A percentile compares a stretch with the other conserved stretches of the same genome.
phyloP scores from a whole-genome alignment of 2,329 filamentous ascomycete genomes.

The Colletotrichum sansevieriae region DNA sequence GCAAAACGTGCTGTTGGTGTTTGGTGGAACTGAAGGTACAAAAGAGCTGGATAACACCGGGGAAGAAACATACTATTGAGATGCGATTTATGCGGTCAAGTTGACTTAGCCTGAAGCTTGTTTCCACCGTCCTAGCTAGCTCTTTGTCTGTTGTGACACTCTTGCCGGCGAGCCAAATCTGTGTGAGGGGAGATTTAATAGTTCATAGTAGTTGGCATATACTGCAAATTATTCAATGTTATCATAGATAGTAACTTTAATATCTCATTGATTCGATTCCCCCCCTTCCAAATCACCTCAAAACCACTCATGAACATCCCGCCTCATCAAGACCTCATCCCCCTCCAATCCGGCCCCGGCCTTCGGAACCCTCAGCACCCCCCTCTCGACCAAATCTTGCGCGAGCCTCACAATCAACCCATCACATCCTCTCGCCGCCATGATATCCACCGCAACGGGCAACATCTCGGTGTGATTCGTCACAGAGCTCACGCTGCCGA shows the following conservation, averaged over 20 bases:
- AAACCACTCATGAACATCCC: conserved; percentile 35
- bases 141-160: no score
- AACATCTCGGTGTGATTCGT: conserved; percentile 62
- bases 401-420: conserved; percentile 68
- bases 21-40: not conserved
- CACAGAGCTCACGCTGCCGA: conserved; percentile 51
- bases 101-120: no score
- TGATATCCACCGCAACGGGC: conserved; percentile 69
- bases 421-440: conserved; percentile 72
- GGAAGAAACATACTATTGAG: no score
- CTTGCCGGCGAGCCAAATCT: no score
- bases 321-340: conserved; percentile 44
- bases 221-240: no score
- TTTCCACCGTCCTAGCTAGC: no score
- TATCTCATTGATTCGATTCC: not conserved
- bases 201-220: no score
- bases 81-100: no score
- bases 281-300: not conserved
- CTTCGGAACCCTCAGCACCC: conserved; percentile 60
- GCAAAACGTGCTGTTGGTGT: not conserved
- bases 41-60: not conserved
- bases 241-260: not conserved
- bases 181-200: no score
- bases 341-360: conserved; percentile 53
- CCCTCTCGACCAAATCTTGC: conserved; percentile 62